Percentiles rank a stretch among this genome's conserved stretches.
Conservation (phyloP, 202 grass and related monocot species). For the Zizania palustris region DNA sequence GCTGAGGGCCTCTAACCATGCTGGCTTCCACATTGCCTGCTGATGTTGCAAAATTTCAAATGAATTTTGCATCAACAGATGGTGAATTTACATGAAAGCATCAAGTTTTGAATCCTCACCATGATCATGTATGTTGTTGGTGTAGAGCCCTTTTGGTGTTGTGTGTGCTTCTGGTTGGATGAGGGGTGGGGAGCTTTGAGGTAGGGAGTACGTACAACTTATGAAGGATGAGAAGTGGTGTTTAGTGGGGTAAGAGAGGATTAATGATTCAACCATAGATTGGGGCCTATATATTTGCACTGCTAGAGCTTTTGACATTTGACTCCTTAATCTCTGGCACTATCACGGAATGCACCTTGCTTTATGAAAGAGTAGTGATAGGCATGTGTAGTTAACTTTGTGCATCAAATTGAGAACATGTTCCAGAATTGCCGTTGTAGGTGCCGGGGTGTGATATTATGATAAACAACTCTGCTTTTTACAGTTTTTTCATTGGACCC, state of each 20-base stretch:
- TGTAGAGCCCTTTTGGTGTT: slow-evolving; percentile 36
- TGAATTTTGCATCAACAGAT: slow-evolving; percentile 37
- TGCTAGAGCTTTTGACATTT: slow-evolving; percentile 51
- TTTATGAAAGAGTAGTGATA: slow-evolving; percentile 42
- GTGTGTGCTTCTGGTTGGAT: slow-evolving; percentile 19
- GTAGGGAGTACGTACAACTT: slow-evolving; percentile 42
- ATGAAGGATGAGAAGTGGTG: slow-evolving; percentile 48
- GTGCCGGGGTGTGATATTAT: slow-evolving; percentile 41
- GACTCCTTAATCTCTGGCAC: slow-evolving; percentile 67
- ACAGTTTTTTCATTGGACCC: slow-evolving; percentile 5
- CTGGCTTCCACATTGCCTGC: slow-evolving; percentile 78
- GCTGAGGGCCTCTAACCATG: slow-evolving; percentile 89
- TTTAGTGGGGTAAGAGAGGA: slow-evolving; percentile 49
- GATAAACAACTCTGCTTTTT: not conserved
- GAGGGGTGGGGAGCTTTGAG: slow-evolving; percentile 38
- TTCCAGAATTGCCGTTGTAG: slow-evolving; percentile 53
- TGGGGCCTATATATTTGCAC: slow-evolving; percentile 56
- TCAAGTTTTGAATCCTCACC: slow-evolving; percentile 55
- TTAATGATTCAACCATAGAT: slow-evolving; percentile 42
- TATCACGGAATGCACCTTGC: slow-evolving; percentile 58
- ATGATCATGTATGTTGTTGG: slow-evolving; percentile 58
- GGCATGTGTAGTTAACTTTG: slow-evolving; percentile 53
- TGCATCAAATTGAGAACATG: slow-evolving; percentile 57
- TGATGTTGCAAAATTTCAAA: slow-evolving; percentile 40
- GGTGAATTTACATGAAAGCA: slow-evolving; percentile 14